Conservation (phyloP, 768 basidiomycete genomes). For the Mycena vulgaris region DNA sequence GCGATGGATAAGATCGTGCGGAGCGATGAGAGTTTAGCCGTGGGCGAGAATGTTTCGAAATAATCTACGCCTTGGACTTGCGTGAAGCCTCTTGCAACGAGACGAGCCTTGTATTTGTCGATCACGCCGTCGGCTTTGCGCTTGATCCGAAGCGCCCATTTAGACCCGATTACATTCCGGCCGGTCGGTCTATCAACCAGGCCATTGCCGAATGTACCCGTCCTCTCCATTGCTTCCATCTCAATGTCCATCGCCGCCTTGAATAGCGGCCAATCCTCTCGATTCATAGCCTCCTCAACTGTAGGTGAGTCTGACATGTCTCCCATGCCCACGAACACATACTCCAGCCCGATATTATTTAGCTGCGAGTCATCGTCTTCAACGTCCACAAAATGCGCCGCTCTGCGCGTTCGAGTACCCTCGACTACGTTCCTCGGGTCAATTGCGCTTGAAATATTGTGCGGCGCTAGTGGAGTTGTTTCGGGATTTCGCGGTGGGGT, state of each 20-base stretch:
- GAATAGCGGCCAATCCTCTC: too few species aligned
- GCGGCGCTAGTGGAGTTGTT: neutral
- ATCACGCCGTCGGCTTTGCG: neutral
- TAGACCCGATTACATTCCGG: too few species aligned
- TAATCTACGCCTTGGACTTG: too few species aligned
- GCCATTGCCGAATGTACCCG: neutral
- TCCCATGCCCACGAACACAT: neutral
- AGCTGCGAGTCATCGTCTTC: neutral
- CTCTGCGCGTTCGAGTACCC: neutral
- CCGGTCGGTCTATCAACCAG: neutral
- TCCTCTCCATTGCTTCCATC: constrained; percentile 5
- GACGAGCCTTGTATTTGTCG: neutral
- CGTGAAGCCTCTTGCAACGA: too few species aligned
- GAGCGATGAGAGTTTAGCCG: too few species aligned
- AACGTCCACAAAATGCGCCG: neutral
- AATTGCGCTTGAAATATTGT: neutral
- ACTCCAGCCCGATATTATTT: neutral
- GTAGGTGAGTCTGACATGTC: neutral
- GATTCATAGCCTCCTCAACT: neutral
- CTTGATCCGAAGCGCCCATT: neutral
- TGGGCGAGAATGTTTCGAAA: too few species aligned
- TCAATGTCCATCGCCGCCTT: too few species aligned
- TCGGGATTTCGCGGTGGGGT: neutral
- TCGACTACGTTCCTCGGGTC: neutral
- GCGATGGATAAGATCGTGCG: too few species aligned